A percentile compares a stretch with the other conserved stretches of the same genome.
These are phyloP conservation scores for Leccinum pellstonianum DNA, from an alignment of 768 basidiomycete genomes.

Conservation along the genomic window DNA sequence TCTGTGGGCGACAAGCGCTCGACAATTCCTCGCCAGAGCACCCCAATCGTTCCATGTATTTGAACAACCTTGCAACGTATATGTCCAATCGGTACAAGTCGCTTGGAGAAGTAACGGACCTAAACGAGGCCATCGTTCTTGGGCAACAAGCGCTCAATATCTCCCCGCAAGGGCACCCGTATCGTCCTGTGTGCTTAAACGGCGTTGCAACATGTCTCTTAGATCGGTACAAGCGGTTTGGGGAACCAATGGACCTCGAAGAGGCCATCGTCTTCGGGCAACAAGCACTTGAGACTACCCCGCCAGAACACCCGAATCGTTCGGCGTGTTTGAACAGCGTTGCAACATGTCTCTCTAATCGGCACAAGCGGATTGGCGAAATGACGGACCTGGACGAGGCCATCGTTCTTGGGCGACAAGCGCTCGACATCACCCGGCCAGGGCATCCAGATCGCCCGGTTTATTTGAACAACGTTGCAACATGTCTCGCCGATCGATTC, in stretches of 20 bases:
- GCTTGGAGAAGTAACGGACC: background rate
- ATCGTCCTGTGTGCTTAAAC: background rate
- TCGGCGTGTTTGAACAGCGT: background rate
- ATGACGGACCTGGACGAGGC: background rate
- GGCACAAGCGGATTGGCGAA: background rate
- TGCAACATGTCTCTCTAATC: background rate
- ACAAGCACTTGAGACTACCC: background rate
- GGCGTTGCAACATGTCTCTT: background rate
- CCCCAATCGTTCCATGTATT: background rate
- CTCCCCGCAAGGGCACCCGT: background rate
- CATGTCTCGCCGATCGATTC: background rate
- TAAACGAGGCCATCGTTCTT: background rate
- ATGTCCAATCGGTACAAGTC: background rate
- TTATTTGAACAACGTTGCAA: background rate
- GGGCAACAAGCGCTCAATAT: background rate
- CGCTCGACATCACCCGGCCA: background rate
- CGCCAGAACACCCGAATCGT: background rate
- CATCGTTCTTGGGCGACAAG: background rate
- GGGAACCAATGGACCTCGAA: background rate
- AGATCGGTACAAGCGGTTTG: background rate
- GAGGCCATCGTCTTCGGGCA: background rate
- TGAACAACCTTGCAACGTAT: background rate
- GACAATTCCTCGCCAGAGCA: background rate
- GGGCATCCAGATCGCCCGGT: background rate
- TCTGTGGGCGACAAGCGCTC: background rate